Evolutionary conservation across 192 early-diverging fungal species (phyloP), one percentile per base, ranked within the genome.

Genomic region (Helicostylum pulchrum): DNA sequence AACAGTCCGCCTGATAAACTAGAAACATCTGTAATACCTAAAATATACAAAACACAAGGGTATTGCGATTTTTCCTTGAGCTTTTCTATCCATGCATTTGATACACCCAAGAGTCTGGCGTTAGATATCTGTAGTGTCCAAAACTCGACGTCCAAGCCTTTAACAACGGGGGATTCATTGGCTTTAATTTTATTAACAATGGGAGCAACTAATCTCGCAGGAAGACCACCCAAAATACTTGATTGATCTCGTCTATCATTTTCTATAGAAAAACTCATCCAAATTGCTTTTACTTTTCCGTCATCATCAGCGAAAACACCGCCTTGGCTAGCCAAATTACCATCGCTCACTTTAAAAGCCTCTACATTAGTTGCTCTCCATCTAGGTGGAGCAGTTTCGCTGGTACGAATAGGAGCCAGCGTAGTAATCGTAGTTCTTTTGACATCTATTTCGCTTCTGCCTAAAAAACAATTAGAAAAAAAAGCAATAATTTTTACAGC

Each of bases 231-330:
- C 83, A 87, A 85, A n/a, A 80, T 77, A n/a, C 72, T 78, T 4
- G 77, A 72, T 36, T 85, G 83, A 51, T 85, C 80, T 21, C 69
- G 72, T 30, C 67, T 74, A 53, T 78, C 75, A 60, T 85, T 79
- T 72, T 88, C 83, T 3, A 82, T 84, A 19, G 85, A 81, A 34
- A 86, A 87, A 43, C 78, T 84, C 66, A 85, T 80, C 87, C 87
- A 90, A 30, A 89, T 61, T 0, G 81, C 88, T 48, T 79, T 79
- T 0, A 88, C 83, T 10, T 56, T 65, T 5, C 90, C 90, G 12
- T 79, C 57, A 15, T 46, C 55, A 46, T 87, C 79, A 31, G 82
- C 80, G 7, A 92, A 76, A 0, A 90, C 80, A 34, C 90, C 90
- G 20, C 88, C 87, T 67, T 89, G 86, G 10, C 81, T 81, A 7